These are phyloP conservation scores for Penicillium argentinense DNA, from an alignment of 495 filamentous ascomycete genomes.

Conservation along the genomic window DNA sequence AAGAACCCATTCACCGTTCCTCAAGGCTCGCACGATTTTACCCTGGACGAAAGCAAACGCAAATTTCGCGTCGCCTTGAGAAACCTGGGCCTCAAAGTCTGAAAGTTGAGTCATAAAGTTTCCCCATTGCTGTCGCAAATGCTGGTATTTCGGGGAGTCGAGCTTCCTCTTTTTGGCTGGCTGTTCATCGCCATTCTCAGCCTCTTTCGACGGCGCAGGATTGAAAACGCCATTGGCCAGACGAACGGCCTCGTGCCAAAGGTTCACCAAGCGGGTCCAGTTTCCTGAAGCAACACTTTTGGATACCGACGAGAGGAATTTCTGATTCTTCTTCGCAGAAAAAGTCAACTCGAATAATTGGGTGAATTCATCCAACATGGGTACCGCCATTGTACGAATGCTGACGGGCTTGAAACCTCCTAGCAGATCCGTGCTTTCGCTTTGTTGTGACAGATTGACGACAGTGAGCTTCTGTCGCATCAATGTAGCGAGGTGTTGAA, in stretches of 20 bases:
- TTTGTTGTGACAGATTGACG: constrained; percentile 96
- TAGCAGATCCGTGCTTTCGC: constrained; percentile 87
- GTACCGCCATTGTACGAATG: constrained; percentile 80
- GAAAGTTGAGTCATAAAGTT: constrained; percentile 72
- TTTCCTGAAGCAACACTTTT: constrained; percentile 78
- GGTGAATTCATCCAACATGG: constrained; percentile 90
- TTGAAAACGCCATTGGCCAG: constrained; percentile 75
- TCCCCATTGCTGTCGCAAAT: constrained; percentile 75
- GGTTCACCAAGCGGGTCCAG: constrained; percentile 77
- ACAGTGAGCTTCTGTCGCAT: constrained; percentile 81
- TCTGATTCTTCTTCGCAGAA: constrained; percentile 79
- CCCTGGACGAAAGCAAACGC: constrained; percentile 96
- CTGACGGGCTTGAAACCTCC: constrained; percentile 97
- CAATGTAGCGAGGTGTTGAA: constrained; percentile 85
- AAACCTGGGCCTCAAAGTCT: constrained; percentile 78
- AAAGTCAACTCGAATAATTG: constrained; percentile 84
- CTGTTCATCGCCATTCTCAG: constrained; percentile 52
- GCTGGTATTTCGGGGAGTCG: constrained; percentile 63
- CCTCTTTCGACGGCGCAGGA: constrained; percentile 33
- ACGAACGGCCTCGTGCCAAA: constrained; percentile 86
- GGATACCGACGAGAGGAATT: constrained; percentile 73
- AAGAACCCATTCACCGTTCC: constrained; percentile 98
- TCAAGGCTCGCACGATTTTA: constrained; percentile 84
- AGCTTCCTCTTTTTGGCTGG: constrained; percentile 81
- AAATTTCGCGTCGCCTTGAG: constrained; percentile 75